Conservation (phyloP, 805 yeast genomes). For the Tetrapisispora fleetii region DNA sequence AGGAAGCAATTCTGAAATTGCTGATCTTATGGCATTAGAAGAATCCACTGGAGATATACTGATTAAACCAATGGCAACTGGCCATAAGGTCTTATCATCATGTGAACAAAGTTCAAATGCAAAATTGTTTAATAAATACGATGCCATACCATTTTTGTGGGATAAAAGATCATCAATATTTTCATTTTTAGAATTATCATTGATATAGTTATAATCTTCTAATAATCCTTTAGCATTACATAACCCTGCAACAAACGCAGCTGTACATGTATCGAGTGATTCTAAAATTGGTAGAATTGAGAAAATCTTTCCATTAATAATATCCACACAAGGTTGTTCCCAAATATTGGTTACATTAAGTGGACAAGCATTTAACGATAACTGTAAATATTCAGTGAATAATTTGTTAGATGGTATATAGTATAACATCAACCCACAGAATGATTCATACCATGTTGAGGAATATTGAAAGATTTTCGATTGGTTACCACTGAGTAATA, state of each 20-base stretch:
- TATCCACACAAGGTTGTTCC: constrained; percentile 47
- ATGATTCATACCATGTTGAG: constrained; percentile 59
- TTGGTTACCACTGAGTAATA: constrained; percentile 32
- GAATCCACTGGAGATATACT: constrained; percentile 37
- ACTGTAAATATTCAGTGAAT: constrained; percentile 32
- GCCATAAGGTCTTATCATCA: constrained; percentile 40
- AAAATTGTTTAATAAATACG: constrained; percentile 22
- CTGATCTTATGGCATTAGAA: constrained; percentile 24
- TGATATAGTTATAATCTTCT: constrained; percentile 28
- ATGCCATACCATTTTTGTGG: constrained; percentile 37
- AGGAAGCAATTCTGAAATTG: constrained; percentile 50
- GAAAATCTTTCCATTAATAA: constrained; percentile 46
- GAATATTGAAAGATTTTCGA: constrained; percentile 42
- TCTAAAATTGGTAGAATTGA: constrained; percentile 51
- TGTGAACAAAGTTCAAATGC: constrained; percentile 25
- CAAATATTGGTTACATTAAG: constrained; percentile 36
- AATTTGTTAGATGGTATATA: constrained; percentile 46
- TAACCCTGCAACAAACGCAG: constrained; percentile 51
- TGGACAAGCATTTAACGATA: constrained; percentile 28
- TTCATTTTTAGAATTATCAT: constrained; percentile 11
- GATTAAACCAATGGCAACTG: constrained; percentile 61
- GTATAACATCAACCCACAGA: constrained; percentile 45
- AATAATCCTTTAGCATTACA: constrained; percentile 57
- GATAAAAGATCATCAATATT: constrained; percentile 24
- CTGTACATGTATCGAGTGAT: constrained; percentile 49